Conservation (phyloP, 139 green algal species). For the Chlamydomonas sp. region DNA sequence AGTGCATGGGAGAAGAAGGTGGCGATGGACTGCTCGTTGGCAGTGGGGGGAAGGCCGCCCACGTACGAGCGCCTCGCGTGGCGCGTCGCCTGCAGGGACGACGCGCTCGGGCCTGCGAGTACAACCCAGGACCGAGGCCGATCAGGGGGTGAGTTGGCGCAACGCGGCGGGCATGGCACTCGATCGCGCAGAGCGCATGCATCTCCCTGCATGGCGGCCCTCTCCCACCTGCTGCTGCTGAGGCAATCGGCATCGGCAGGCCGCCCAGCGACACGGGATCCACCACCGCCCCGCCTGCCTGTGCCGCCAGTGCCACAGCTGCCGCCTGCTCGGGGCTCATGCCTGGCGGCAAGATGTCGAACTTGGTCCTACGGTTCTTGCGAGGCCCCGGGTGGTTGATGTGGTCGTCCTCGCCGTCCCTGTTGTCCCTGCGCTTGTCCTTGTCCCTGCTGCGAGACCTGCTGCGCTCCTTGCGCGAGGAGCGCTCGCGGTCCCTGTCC, state of each 20-base stretch:
- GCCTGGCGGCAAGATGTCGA: constrained; percentile 11
- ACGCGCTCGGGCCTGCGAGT: constrained; percentile 11
- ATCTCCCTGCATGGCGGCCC: background rate
- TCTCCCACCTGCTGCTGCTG: background rate
- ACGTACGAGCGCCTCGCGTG: constrained; percentile 93
- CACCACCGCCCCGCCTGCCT: too few relatives aligned
- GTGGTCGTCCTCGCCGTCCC: too few relatives aligned
- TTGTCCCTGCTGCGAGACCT: background rate
- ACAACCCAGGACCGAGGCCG: too few relatives aligned
- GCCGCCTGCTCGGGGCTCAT: constrained; percentile 9
- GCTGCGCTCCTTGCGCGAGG: background rate
- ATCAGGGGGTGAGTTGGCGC: background rate
- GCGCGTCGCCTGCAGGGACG: constrained; percentile 65
- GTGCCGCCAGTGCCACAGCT: background rate
- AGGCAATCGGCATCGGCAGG: background rate
- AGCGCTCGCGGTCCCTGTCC: background rate
- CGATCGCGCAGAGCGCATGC: background rate
- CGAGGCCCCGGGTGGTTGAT: background rate
- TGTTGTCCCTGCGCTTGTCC: background rate
- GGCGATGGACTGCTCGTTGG: constrained; percentile 77
- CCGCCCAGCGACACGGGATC: background rate
- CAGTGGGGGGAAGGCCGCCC: constrained; percentile 81
- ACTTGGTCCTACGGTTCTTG: constrained; percentile 11
- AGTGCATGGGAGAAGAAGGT: constrained; percentile 91
- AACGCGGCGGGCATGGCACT: background rate